phyloP scores from a whole-genome alignment of 108 stramenopile genomes.

The Seminavis robusta region DNA sequence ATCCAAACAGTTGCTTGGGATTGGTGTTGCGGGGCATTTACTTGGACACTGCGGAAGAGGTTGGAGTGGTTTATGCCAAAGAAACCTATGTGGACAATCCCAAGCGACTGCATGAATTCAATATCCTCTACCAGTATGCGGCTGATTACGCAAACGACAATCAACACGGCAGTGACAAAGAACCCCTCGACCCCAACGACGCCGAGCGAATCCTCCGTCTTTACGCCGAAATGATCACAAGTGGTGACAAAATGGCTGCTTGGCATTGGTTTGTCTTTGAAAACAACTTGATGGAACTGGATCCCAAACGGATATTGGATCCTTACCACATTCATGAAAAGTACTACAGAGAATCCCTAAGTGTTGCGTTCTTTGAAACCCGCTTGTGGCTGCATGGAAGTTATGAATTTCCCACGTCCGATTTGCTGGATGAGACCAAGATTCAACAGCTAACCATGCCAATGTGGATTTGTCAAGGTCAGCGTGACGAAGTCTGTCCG shows the following conservation, averaged over 20 bases:
- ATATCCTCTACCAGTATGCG: slow-evolving; percentile 16
- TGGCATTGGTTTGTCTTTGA: slow-evolving; percentile 37
- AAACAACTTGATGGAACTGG: slow-evolving; percentile 42
- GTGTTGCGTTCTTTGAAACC: slow-evolving; percentile 32
- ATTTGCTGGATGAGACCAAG: too few relatives aligned
- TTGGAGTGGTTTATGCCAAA: slow-evolving; percentile 23
- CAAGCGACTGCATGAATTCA: slow-evolving; percentile 13
- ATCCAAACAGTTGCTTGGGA: slow-evolving; percentile 36
- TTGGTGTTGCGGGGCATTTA: slow-evolving; percentile 62
- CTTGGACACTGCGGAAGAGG: slow-evolving; percentile 26
- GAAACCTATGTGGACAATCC: slow-evolving; percentile 14
- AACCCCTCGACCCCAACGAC: slow-evolving; percentile 22
- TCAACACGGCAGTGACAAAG: too few relatives aligned
- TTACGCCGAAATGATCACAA: slow-evolving; percentile 28
- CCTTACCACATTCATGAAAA: slow-evolving; percentile 17
- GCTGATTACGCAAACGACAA: too few relatives aligned
- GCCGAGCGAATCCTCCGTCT: slow-evolving; percentile 8
- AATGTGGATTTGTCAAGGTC: slow-evolving; percentile 37
- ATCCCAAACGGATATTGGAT: slow-evolving; percentile 19
- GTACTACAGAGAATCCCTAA: slow-evolving; percentile 19
- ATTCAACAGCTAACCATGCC: too few relatives aligned
- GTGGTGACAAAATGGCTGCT: slow-evolving; percentile 25
- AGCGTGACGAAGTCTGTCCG: slow-evolving; percentile 32
- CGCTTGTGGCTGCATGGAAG: slow-evolving; percentile 25
- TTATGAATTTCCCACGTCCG: slow-evolving; percentile 18